Conservation (phyloP, 371 early-diverging fungal species). For the Homolaphlyctis polyrhiza region DNA sequence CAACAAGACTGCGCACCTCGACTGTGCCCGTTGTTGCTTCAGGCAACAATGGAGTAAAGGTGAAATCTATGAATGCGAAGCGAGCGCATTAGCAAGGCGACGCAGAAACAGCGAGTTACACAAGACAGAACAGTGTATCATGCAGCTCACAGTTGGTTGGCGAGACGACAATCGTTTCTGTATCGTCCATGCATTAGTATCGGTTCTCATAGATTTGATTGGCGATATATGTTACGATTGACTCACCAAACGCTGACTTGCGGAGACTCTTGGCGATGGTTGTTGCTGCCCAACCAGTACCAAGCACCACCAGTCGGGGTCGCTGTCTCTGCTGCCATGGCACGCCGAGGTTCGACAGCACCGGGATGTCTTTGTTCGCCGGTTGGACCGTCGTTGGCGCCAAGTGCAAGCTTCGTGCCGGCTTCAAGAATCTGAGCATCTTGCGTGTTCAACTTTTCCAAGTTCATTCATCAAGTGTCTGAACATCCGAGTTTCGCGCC, state of each 20-base stretch:
- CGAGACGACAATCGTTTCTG: constrained; percentile 16
- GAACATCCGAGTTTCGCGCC: too few relatives aligned
- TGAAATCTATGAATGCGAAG: constrained; percentile 49
- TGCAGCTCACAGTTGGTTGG: constrained; percentile 20
- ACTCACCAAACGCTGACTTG: neutral
- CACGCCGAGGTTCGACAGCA: neutral
- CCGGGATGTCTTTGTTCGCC: too few relatives aligned
- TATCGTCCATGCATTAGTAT: constrained; percentile 41
- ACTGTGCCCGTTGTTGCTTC: constrained; percentile 53
- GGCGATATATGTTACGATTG: neutral
- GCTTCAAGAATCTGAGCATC: too few relatives aligned
- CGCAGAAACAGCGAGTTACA: constrained; percentile 68
- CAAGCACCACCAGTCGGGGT: constrained; percentile 57
- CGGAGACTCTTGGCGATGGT: constrained; percentile 51
- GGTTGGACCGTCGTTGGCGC: too few relatives aligned
- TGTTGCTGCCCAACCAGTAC: constrained; percentile 77
- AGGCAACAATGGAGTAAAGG: constrained; percentile 82
- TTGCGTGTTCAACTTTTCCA: too few relatives aligned
- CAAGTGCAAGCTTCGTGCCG: too few relatives aligned
- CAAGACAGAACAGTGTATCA: constrained; percentile 9
- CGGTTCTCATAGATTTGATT: constrained; percentile 21
- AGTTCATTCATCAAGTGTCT: too few relatives aligned
- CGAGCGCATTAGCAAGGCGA: constrained; percentile 20
- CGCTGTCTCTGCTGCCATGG: neutral
- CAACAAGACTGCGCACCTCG: constrained; percentile 72